Conservation (phyloP, 2,329 filamentous ascomycete genomes). For the Paecilomyces variotii region DNA sequence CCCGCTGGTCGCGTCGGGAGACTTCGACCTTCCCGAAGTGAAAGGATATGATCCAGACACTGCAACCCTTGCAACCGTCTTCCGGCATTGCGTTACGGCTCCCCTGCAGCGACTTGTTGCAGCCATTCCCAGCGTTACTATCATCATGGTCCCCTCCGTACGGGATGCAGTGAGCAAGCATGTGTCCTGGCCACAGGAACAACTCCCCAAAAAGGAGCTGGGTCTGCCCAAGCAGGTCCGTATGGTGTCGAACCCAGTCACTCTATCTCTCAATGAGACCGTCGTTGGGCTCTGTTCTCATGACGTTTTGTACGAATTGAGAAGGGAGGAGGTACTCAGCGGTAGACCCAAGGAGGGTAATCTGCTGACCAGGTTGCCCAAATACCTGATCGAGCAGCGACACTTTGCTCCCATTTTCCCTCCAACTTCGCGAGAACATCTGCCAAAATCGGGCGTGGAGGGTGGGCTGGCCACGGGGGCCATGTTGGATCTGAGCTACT, state of each 20-base stretch:
- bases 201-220: conserved; percentile 61
- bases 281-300: conserved; percentile 74
- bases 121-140: conserved; percentile 67
- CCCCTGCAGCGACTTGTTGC: conserved; percentile 63
- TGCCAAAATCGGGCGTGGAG: conserved; percentile 57
- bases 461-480: conserved; percentile 61
- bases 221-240: conserved; percentile 69
- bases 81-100: conserved; percentile 69
- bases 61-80: conserved; percentile 72
- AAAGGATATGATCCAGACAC: conserved; percentile 64
- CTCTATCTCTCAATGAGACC: conserved; percentile 78
- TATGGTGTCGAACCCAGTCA: conserved; percentile 85
- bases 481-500: conserved; percentile 71
- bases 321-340: conserved; percentile 61
- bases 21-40: conserved; percentile 67
- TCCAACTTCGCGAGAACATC: conserved; percentile 58
- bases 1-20: conserved; percentile 71
- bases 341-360: conserved; percentile 51
- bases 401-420: conserved; percentile 90
- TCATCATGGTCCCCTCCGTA: conserved; percentile 74
- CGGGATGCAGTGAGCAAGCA: conserved; percentile 76
- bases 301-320: conserved; percentile 74
- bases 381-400: conserved; percentile 77
- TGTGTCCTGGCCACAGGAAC: conserved; percentile 77
- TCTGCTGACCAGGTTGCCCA: conserved; percentile 61